These are phyloP conservation scores for Mycena rosella DNA, from an alignment of 768 basidiomycete genomes.

Conservation along the genomic window DNA sequence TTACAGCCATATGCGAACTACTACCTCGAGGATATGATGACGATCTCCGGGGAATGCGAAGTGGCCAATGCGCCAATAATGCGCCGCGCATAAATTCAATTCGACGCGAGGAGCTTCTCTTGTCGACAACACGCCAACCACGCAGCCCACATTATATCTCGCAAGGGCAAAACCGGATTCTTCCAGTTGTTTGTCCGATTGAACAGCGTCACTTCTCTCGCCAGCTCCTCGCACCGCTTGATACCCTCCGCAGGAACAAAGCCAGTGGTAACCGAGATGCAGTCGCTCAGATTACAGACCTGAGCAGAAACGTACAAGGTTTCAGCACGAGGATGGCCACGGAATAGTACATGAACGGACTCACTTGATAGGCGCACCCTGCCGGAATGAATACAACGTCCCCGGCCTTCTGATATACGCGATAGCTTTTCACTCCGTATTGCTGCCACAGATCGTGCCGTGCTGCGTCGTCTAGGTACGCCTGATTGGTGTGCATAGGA, in stretches of 20 bases:
- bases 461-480: constrained; percentile 81
- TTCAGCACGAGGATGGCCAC: neutral
- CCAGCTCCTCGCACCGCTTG: constrained; percentile 83
- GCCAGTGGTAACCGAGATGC: constrained; percentile 94
- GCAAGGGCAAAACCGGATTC: constrained; percentile 76
- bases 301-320: too few relatives aligned
- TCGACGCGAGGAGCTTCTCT: neutral
- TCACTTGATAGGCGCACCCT: constrained; percentile 90
- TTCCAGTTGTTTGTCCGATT: neutral
- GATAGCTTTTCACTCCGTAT: constrained; percentile 78
- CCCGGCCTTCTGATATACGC: constrained; percentile 90
- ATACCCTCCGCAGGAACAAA: constrained; percentile 96
- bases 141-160: constrained; percentile 94
- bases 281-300: constrained; percentile 92
- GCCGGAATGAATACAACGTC: constrained; percentile 97
- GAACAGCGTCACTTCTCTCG: constrained; percentile 79
- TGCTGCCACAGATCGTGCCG: constrained; percentile 74
- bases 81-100: too few relatives aligned
- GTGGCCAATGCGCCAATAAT: too few relatives aligned
- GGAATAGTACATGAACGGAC: constrained; percentile 30
- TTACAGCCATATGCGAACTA: too few relatives aligned
- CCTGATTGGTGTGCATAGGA: constrained; percentile 90
- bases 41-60: too few relatives aligned
- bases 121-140: constrained; percentile 74
- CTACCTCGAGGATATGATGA: too few relatives aligned